Percentiles rank a stretch among this genome's conserved stretches.
Evolutionary conservation across 768 basidiomycete genomes (phyloP).

Genomic region (Hirschioporus abietinus): DNA sequence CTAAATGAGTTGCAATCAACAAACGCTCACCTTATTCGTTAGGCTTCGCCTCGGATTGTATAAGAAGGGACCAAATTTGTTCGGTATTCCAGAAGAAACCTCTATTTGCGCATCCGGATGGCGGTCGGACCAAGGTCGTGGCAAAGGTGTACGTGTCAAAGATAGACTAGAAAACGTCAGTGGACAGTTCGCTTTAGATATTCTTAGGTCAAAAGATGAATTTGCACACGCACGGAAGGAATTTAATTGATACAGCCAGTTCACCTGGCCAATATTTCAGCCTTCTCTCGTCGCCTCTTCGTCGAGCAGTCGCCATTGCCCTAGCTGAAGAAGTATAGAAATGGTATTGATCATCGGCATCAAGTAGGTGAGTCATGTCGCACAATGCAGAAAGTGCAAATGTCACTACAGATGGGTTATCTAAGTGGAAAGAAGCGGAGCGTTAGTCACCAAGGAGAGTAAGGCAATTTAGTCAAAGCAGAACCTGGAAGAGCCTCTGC

Average conservation of each 20-base stretch:
- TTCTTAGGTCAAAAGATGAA: slow-evolving; percentile 5
- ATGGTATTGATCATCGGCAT: slow-evolving; percentile 74
- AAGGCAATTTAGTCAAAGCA: slow-evolving; percentile 15
- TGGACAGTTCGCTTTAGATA: slow-evolving; percentile 6
- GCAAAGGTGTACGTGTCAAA: slow-evolving; percentile 61
- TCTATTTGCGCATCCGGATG: slow-evolving; percentile 31
- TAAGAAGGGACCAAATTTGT: slow-evolving; percentile 74
- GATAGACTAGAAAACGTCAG: slow-evolving; percentile 47
- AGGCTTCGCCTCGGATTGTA: slow-evolving; percentile 80
- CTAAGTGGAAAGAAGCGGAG: slow-evolving; percentile 32
- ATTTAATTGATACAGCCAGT: slow-evolving; percentile 72
- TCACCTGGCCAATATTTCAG: slow-evolving; percentile 87
- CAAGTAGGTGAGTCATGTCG: slow-evolving; percentile 61
- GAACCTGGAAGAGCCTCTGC: slow-evolving; percentile 87
- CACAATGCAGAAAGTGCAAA: slow-evolving; percentile 87
- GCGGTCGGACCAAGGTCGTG: slow-evolving; percentile 61
- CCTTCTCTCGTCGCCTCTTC: slow-evolving; percentile 66
- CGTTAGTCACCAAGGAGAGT: neutral
- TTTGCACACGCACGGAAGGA: slow-evolving; percentile 74
- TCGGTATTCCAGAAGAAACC: slow-evolving; percentile 44
- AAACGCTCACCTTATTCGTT: slow-evolving; percentile 47
- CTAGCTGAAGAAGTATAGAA: slow-evolving; percentile 65
- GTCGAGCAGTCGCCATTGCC: slow-evolving; percentile 67
- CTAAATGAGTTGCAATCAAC: neutral
- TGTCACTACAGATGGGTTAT: slow-evolving; percentile 79